Evolutionary conservation across 2,329 filamentous ascomycete species (phyloP), one percentile per base, ranked within the genome.

Genomic region (Cladosporium sphaerospermum): DNA sequence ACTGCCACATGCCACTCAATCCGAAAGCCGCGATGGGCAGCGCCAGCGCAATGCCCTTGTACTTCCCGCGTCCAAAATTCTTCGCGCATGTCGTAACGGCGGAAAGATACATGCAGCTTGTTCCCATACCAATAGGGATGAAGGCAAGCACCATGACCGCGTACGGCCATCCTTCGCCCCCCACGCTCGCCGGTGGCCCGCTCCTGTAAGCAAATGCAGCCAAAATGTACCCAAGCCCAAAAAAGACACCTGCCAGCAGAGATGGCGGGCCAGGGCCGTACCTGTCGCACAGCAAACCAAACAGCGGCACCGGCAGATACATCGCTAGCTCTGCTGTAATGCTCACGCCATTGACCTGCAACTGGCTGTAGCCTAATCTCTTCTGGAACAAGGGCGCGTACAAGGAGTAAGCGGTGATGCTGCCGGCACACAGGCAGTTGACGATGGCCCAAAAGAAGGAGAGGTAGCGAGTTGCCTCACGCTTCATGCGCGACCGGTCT

Each of bases 61-160:
- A 85, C 64, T 85, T 88, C 3, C 90, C 89, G 56, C 86, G 84
- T 45, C 91, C 91, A 72, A 97, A 99, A 73, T 97, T 99, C 82
- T 99, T 99, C 34, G 93, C 93, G 66, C 90, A 96, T 0, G 92
- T 95, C 6, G 92, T 92, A n/a, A 99, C 86, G 2, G 89, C 86
- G 47, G 85, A 81, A 53, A 97, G 78, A 69, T 97, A 99, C 83
- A 97, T 90, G 69, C 82, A 83, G 59, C 87, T 88, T 0, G 92
- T 96, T 4, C 83, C 92, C 57, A 85, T 79, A 1, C 93, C 93
- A 54, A 99, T 83, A 48, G 81, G 79, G 44, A 91, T 78, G 68
- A 97, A 99, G 1, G 90, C 85, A 52, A 89, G 67, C 5, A 96
- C 75, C 92, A 99, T 96, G 61, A 87, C 75, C 59, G 80, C 80